Conservation (phyloP, 2,329 filamentous ascomycete genomes). For the Orbilia brochopaga region DNA sequence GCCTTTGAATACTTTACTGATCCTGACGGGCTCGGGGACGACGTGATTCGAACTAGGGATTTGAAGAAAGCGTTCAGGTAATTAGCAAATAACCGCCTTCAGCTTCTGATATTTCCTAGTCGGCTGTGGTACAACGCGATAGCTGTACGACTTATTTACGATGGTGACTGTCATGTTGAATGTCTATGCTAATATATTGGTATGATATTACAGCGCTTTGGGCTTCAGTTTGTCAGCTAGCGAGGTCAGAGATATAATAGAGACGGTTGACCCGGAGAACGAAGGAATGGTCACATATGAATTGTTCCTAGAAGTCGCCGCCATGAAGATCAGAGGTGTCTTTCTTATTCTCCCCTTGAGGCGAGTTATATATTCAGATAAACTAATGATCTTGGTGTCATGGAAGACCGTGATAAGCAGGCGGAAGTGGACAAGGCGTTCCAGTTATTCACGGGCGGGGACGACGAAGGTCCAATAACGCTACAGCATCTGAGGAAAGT, state of each 20-base stretch:
- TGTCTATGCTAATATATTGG: conserved; percentile 1
- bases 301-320: conserved; percentile 84
- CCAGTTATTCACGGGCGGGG: conserved; percentile 72
- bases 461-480: conserved; percentile 71
- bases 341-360: conserved; percentile 39
- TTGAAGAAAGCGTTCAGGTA: conserved; percentile 77
- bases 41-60: conserved; percentile 71
- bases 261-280: conserved; percentile 80
- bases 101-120: background rate
- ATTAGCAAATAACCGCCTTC: conserved; percentile 54
- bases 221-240: conserved; percentile 71
- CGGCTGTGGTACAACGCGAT: conserved; percentile 2
- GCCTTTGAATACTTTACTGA: conserved; percentile 45
- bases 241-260: conserved; percentile 77
- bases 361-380: background rate
- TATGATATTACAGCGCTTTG: conserved; percentile 70
- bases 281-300: conserved; percentile 79
- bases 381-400: background rate
- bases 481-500: conserved; percentile 78
- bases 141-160: background rate
- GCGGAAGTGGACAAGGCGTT: conserved; percentile 83
- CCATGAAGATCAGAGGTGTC: conserved; percentile 76
- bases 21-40: conserved; percentile 67
- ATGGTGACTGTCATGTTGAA: background rate
- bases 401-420: conserved; percentile 63